Evolutionary conservation across 441 rosid species (phyloP).

Genomic region (Gossypium davidsonii): DNA sequence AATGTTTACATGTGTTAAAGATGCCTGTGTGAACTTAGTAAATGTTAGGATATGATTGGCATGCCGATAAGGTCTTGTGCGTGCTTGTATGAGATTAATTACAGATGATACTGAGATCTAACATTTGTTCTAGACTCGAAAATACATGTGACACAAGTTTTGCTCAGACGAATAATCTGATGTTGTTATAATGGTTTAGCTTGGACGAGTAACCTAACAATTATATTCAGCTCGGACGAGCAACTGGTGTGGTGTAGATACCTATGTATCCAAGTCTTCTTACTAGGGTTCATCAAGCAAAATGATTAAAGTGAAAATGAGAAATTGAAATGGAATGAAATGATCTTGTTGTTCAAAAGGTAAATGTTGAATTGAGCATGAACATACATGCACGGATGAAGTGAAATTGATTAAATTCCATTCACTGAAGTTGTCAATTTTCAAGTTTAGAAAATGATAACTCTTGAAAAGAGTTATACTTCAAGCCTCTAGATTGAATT

Average conservation of each 20-base stretch:
- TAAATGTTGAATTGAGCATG: not conserved
- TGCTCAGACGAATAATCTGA: not conserved
- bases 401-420: not conserved
- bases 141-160: not conserved
- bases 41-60: not conserved
- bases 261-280: not conserved
- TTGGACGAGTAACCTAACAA: too few relatives aligned
- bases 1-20: not conserved
- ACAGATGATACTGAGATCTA: not conserved
- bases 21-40: not conserved
- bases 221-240: too few relatives aligned
- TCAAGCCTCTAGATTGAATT: too few relatives aligned
- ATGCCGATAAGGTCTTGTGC: not conserved
- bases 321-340: not conserved
- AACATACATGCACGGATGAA: not conserved
- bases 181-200: not conserved
- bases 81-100: not conserved
- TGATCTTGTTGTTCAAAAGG: not conserved
- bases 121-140: not conserved
- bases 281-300: not conserved
- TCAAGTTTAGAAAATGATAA: too few relatives aligned
- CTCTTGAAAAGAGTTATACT: too few relatives aligned
- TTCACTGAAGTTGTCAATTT: not conserved
- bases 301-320: not conserved
- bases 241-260: too few relatives aligned